Conservation (phyloP, 768 basidiomycete species). For the Leccinum longicurvipes region DNA sequence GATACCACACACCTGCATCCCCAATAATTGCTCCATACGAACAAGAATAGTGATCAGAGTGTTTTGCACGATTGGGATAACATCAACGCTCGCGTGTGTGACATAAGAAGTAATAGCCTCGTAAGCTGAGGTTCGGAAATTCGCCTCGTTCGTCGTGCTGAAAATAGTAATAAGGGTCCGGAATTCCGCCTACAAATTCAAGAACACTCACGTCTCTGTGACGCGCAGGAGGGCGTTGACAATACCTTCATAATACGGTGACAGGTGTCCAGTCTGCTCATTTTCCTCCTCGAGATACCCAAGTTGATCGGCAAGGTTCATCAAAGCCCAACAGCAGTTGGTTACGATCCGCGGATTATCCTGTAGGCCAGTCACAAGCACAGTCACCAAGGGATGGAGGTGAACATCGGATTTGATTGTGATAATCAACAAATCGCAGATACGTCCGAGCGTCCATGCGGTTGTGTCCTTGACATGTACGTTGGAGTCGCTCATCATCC, state of each 20-base stretch:
- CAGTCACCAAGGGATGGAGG: slow-evolving; percentile 76
- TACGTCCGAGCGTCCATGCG: slow-evolving; percentile 95
- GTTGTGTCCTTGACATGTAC: slow-evolving; percentile 92
- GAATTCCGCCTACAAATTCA: not conserved
- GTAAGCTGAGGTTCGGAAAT: slow-evolving; percentile 93
- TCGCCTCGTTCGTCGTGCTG: slow-evolving; percentile 82
- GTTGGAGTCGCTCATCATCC: slow-evolving; percentile 89
- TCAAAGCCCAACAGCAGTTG: slow-evolving; percentile 95
- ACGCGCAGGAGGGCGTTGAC: slow-evolving; percentile 79
- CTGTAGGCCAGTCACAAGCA: slow-evolving; percentile 75
- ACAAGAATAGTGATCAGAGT: slow-evolving; percentile 79
- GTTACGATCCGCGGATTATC: slow-evolving; percentile 84
- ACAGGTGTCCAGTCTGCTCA: slow-evolving; percentile 61
- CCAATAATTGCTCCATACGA: slow-evolving; percentile 85
- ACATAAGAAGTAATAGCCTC: slow-evolving; percentile 91
- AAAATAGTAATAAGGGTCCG: slow-evolving; percentile 10
- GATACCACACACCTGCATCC: slow-evolving; percentile 65
- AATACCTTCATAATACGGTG: slow-evolving; percentile 86
- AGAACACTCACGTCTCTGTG: slow-evolving; percentile 71
- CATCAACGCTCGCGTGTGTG: slow-evolving; percentile 74
- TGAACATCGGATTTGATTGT: slow-evolving; percentile 89
- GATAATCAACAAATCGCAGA: slow-evolving; percentile 84
- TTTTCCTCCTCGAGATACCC: slow-evolving; percentile 66
- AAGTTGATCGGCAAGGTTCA: slow-evolving; percentile 92
- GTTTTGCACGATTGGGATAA: slow-evolving; percentile 76